These are phyloP conservation scores for Vanrija sp. DNA, from an alignment of 1,284 basidiomycete species.

Conservation along the genomic window DNA sequence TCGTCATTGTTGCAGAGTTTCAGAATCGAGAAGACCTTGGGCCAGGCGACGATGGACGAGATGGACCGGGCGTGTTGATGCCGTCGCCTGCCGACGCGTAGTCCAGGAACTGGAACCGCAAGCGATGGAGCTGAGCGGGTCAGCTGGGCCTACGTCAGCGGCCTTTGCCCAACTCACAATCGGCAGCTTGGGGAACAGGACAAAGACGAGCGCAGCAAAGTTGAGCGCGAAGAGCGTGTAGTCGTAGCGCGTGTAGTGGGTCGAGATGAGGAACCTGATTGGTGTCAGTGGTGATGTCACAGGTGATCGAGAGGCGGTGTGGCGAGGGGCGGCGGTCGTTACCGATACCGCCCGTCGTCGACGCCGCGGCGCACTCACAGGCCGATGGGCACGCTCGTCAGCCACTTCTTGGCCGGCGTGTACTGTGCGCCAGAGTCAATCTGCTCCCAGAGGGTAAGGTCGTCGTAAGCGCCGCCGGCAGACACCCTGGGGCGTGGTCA, in stretches of 20 bases:
- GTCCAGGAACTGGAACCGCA: slow-evolving; percentile 48
- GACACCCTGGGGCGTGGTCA: slow-evolving; percentile 29
- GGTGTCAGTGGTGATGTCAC: neutral
- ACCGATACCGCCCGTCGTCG: too few relatives aligned
- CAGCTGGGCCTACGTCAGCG: neutral
- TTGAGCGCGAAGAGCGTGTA: slow-evolving; percentile 91
- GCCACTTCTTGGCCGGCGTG: slow-evolving; percentile 97
- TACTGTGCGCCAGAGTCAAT: slow-evolving; percentile 98
- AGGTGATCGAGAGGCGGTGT: neutral
- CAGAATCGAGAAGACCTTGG: slow-evolving; percentile 1
- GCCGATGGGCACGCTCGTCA: slow-evolving; percentile 82
- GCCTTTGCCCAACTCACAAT: slow-evolving; percentile 39
- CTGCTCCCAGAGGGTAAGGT: slow-evolving; percentile 98
- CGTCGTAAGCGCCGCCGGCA: slow-evolving; percentile 90
- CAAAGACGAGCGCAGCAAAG: slow-evolving; percentile 73
- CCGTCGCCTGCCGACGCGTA: slow-evolving; percentile 17
- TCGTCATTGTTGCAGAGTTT: neutral
- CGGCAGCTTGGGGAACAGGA: slow-evolving; percentile 92
- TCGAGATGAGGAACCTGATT: slow-evolving; percentile 86
- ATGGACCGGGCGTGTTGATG: slow-evolving; percentile 35
- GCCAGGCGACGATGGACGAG: slow-evolving; percentile 38
- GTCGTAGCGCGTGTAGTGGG: slow-evolving; percentile 95
- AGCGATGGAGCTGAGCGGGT: slow-evolving; percentile 43
- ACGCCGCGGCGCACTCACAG: slow-evolving; percentile 61
- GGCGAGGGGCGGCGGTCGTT: too few relatives aligned